Evolutionary conservation across 352 stramenopile genomes (phyloP).

Genomic region (Pythium utonaiense): DNA sequence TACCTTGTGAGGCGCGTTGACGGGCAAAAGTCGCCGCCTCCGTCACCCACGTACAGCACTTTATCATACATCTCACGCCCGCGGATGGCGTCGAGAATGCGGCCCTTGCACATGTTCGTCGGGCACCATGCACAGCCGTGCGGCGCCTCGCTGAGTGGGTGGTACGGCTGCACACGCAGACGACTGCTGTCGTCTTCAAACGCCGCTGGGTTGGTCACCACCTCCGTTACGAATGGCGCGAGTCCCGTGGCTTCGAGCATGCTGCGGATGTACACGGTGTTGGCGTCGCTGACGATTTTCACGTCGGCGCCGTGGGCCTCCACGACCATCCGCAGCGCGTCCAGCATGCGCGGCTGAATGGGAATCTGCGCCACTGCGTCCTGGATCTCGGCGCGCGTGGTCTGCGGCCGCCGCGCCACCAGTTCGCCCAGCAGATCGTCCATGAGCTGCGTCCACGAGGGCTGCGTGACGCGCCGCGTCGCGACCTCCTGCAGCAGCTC

Average conservation of each 20-base stretch:
- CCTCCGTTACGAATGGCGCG: constrained; percentile 30
- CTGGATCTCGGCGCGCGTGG: constrained; percentile 35
- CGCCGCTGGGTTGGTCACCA: constrained; percentile 54
- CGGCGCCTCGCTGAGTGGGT: constrained; percentile 29
- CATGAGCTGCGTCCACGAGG: constrained; percentile 66
- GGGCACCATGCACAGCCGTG: constrained; percentile 63
- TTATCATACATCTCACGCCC: constrained; percentile 28
- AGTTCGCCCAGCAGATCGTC: constrained; percentile 54
- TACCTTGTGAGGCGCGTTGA: constrained; percentile 51
- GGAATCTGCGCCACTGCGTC: constrained; percentile 47
- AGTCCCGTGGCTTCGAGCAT: constrained; percentile 53
- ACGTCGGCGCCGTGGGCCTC: constrained; percentile 38
- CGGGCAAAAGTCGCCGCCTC: constrained; percentile 66
- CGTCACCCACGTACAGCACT: constrained; percentile 76
- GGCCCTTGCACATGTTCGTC: constrained; percentile 80
- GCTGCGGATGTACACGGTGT: constrained; percentile 75
- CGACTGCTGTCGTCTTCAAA: constrained; percentile 33
- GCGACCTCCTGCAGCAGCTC: constrained; percentile 43
- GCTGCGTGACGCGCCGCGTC: constrained; percentile 19
- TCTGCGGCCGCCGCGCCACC: constrained; percentile 32
- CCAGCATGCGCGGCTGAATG: constrained; percentile 63
- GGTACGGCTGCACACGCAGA: constrained; percentile 54
- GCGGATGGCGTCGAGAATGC: constrained; percentile 54
- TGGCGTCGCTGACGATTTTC: constrained; percentile 77
- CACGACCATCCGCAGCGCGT: constrained; percentile 49